Evolutionary conservation across 768 basidiomycete species (phyloP).

Genomic region (Termitomyces sp.): DNA sequence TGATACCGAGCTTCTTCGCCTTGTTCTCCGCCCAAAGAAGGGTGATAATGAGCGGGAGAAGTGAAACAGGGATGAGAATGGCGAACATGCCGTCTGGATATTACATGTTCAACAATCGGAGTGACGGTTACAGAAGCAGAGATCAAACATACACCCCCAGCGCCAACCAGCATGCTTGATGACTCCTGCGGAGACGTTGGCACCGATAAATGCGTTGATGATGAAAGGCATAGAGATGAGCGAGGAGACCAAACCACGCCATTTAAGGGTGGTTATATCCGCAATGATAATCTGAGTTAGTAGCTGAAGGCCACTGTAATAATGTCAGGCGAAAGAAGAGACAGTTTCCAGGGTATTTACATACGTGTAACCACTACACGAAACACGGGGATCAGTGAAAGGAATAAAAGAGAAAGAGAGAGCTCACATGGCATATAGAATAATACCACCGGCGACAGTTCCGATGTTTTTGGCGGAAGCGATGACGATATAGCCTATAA

Average conservation of each 20-base stretch:
- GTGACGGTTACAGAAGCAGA: not conserved
- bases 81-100: slow-evolving; percentile 49
- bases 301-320: slow-evolving; percentile 48
- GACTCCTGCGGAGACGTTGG: slow-evolving; percentile 49
- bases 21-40: slow-evolving; percentile 51
- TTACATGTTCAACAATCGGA: not conserved
- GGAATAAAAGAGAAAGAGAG: slow-evolving; percentile 9
- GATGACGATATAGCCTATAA: slow-evolving; percentile 44
- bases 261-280: slow-evolving; percentile 51
- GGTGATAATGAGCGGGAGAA: slow-evolving; percentile 46
- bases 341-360: slow-evolving; percentile 17
- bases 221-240: slow-evolving; percentile 48
- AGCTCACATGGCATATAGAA: slow-evolving; percentile 49
- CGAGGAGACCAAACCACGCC: slow-evolving; percentile 36
- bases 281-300: slow-evolving; percentile 61
- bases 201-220: slow-evolving; percentile 60
- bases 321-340: slow-evolving; percentile 10
- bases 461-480: slow-evolving; percentile 41
- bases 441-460: slow-evolving; percentile 46
- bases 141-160: slow-evolving; percentile 54
- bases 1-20: slow-evolving; percentile 31
- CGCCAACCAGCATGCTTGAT: slow-evolving; percentile 45
- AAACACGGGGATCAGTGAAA: slow-evolving; percentile 16
- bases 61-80: slow-evolving; percentile 44
- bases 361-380: slow-evolving; percentile 52